Evolutionary conservation across 495 filamentous ascomycete species (phyloP), one percentile per base, ranked within the genome.

Genomic region (Daldinia decipiens): DNA sequence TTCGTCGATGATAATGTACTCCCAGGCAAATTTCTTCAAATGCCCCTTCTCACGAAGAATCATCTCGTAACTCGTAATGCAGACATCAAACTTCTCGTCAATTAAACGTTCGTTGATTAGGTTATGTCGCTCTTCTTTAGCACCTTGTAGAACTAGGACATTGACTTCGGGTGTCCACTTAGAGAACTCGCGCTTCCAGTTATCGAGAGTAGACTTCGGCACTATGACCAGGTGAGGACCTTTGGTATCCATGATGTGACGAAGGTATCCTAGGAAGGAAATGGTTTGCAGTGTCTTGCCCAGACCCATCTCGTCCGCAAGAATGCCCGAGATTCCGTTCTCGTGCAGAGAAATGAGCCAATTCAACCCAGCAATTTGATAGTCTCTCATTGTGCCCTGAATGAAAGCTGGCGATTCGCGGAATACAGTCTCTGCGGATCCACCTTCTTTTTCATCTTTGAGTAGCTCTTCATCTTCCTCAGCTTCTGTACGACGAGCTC

Each of bases 1-100:
- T 77, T 99, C 96, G 75, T 99, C 96, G 60, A 99, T 97, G 78
- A 99, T 97, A 79, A 99, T 98, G 78, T 99, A 99, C 78, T 99
- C 95, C 96, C 96, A 99, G 0, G 96, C 93, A 76, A 98, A 96
- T 79, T 98, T 98, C 82, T 96, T 96, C 51, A 99, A 81, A 74
- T 97, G 93, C 0, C 92, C 85, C 81, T 99, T 98, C 76, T 99
- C 96, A 45, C 95, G 88, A 2, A 99, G 85, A 64, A 99, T 91
- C 93, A 97, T 96, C 77, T 97, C 93, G 78, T 97, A 97, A 76
- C 92, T 95, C n/a, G 93, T 97, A 68, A 97, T 92, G 80, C 93
- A 94, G 8, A 95, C 92, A 75, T 97, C 93, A 70, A 97, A 97
- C 59, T 95, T 92, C 79, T 97, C 93, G 63, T 95, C 92, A 19